Percentiles rank a stretch among this genome's conserved stretches.
These are phyloP conservation scores for Goffeauzyma gilvescens DNA, from an alignment of 768 basidiomycete species.

Conservation along the genomic window DNA sequence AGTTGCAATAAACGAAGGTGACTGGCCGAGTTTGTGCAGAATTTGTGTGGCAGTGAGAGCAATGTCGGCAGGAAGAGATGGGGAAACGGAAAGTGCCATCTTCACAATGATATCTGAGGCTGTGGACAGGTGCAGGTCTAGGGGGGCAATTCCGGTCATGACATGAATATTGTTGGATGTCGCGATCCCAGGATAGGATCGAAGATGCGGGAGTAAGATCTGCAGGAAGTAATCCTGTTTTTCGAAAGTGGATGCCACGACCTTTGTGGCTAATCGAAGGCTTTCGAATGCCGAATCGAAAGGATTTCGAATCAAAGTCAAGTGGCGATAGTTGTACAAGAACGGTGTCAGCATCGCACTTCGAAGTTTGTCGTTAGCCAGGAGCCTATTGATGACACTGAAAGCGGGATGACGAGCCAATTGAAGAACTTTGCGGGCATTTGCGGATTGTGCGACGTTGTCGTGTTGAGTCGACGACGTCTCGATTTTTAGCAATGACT, in stretches of 20 bases:
- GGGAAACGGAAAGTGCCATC: neutral
- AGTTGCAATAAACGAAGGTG: constrained; percentile 1
- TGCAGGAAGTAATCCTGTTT: neutral
- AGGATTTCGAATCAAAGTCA: no score
- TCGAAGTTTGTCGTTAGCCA: no score
- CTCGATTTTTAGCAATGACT: no score
- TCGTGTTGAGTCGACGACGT: no score
- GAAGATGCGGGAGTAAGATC: neutral
- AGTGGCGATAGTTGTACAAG: no score
- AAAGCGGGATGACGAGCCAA: no score
- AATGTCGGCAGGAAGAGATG: constrained; percentile 1
- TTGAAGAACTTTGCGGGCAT: no score
- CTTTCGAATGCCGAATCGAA: neutral
- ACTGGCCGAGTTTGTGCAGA: constrained; percentile 6
- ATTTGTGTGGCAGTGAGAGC: constrained; percentile 4
- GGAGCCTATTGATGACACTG: no score
- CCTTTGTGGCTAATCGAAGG: neutral
- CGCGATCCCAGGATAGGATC: neutral
- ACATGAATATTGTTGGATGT: neutral
- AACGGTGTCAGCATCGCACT: no score
- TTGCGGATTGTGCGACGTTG: no score
- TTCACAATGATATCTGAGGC: constrained; percentile 2
- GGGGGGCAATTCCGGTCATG: neutral
- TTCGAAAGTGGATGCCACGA: neutral
- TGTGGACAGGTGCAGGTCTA: constrained; percentile 3